Conservation (phyloP, 1,284 basidiomycete species). For the Boletus mariae region DNA sequence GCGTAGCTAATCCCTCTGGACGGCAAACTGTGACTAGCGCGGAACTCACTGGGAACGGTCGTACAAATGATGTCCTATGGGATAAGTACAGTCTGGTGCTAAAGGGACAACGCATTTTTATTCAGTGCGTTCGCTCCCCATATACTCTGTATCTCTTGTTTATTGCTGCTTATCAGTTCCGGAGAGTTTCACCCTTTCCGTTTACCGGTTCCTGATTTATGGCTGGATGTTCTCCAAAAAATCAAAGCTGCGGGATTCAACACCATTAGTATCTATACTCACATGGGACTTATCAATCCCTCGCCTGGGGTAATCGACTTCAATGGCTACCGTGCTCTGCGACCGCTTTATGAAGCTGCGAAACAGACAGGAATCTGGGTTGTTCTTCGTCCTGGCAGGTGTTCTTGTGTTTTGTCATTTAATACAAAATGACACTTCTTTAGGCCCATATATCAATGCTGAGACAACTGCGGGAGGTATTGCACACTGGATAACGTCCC, state of each 20-base stretch:
- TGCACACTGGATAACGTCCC: slow-evolving; percentile 72
- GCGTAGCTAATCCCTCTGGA: neutral
- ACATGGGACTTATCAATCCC: slow-evolving; percentile 75
- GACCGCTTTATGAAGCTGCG: slow-evolving; percentile 62
- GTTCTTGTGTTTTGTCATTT: neutral
- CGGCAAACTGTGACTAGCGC: neutral
- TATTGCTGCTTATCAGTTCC: slow-evolving; percentile 32
- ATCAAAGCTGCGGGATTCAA: slow-evolving; percentile 81
- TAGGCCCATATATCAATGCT: slow-evolving; percentile 67
- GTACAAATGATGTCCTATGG: slow-evolving; percentile 32
- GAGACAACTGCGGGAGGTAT: slow-evolving; percentile 81
- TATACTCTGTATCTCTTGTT: slow-evolving; percentile 1
- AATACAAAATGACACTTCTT: slow-evolving; percentile 17
- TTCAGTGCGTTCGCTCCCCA: slow-evolving; percentile 24
- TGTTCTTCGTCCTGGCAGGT: slow-evolving; percentile 57
- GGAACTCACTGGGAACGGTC: slow-evolving; percentile 29
- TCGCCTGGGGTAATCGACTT: slow-evolving; percentile 73
- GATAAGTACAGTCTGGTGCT: slow-evolving; percentile 32
- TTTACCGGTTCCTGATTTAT: slow-evolving; percentile 73
- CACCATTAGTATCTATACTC: slow-evolving; percentile 67
- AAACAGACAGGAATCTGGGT: slow-evolving; percentile 62
- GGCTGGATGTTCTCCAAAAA: slow-evolving; percentile 82
- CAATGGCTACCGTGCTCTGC: slow-evolving; percentile 63
- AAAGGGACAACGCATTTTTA: slow-evolving; percentile 33
- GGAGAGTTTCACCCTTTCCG: slow-evolving; percentile 86